phyloP scores from a whole-genome alignment of 2,329 filamentous ascomycete genomes.

The Cladosporium colombiae region DNA sequence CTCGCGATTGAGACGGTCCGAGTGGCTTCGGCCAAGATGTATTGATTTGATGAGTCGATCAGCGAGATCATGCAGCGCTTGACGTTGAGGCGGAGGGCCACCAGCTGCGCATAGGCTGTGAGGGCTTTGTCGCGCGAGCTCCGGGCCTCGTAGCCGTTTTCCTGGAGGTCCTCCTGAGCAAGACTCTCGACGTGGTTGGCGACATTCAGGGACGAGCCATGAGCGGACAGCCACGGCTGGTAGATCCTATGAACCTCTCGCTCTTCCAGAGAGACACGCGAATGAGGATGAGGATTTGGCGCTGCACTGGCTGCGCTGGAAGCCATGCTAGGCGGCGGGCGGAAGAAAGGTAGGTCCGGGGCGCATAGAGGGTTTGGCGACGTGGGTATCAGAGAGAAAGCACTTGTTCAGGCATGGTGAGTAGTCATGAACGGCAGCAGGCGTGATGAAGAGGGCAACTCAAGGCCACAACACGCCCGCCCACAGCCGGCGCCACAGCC shows the following conservation, averaged over 20 bases:
- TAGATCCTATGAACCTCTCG: slow-evolving; percentile 29
- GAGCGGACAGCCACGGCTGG: slow-evolving; percentile 30
- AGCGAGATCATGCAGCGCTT: slow-evolving; percentile 45
- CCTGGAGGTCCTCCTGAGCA: slow-evolving; percentile 26
- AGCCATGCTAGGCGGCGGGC: slow-evolving; percentile 17
- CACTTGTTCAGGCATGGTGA: background rate
- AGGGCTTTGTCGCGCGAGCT: slow-evolving; percentile 36
- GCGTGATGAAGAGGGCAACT: background rate
- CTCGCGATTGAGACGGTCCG: slow-evolving; percentile 41
- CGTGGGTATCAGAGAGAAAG: background rate
- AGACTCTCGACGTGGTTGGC: slow-evolving; percentile 31
- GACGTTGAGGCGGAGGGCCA: slow-evolving; percentile 39
- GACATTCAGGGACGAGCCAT: slow-evolving; percentile 29
- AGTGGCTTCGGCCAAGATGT: slow-evolving; percentile 54
- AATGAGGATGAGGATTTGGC: background rate
- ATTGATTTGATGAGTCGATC: slow-evolving; percentile 51
- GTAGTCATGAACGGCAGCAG: background rate
- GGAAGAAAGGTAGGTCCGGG: background rate
- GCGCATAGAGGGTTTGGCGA: slow-evolving; percentile 5
- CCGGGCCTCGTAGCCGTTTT: slow-evolving; percentile 28
- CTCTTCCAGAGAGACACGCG: slow-evolving; percentile 22
- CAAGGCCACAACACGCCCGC: background rate
- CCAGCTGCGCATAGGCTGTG: slow-evolving; percentile 40
- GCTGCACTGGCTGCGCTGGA: background rate
- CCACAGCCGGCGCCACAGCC: background rate